Conservation (phyloP, 2,329 filamentous ascomycete genomes). For the Ophiosphaerella narmari region DNA sequence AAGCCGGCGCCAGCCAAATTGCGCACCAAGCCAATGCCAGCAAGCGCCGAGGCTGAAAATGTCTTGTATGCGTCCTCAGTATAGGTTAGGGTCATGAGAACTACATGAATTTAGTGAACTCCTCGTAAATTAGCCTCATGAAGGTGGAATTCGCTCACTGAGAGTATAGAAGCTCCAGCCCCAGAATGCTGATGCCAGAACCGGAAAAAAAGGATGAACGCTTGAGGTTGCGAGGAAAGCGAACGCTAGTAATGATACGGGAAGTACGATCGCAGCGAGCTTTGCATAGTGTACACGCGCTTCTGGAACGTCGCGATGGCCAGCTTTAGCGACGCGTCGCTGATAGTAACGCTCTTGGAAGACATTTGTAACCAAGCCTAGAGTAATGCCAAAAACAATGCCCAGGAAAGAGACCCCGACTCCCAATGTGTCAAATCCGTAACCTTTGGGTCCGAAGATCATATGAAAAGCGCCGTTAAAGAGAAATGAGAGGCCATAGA, state of each 20-base stretch:
- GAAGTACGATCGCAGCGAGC: constrained; percentile 47
- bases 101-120: constrained; percentile 1
- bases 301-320: constrained; percentile 48
- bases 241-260: constrained; percentile 42
- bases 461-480: constrained; percentile 57
- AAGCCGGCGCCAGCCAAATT: constrained; percentile 46
- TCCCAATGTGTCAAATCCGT: constrained; percentile 48
- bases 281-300: constrained; percentile 49
- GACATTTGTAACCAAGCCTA: constrained; percentile 51
- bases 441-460: constrained; percentile 53
- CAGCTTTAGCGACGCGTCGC: constrained; percentile 35
- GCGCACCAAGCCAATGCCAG: constrained; percentile 47
- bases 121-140: background rate
- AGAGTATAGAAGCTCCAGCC: constrained; percentile 58
- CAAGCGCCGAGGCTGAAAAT: constrained; percentile 49
- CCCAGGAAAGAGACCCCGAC: constrained; percentile 50
- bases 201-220: constrained; percentile 50
- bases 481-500: constrained; percentile 56
- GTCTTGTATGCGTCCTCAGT: constrained; percentile 56
- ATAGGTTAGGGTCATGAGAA: constrained; percentile 56
- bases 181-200: constrained; percentile 56
- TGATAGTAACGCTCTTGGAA: constrained; percentile 53
- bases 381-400: constrained; percentile 48
- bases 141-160: constrained; percentile 25
- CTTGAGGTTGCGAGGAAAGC: constrained; percentile 38